Base-by-base conservation (phyloP, 2,329 filamentous ascomycete genomes). In the Fusarium mexicanum region DNA sequence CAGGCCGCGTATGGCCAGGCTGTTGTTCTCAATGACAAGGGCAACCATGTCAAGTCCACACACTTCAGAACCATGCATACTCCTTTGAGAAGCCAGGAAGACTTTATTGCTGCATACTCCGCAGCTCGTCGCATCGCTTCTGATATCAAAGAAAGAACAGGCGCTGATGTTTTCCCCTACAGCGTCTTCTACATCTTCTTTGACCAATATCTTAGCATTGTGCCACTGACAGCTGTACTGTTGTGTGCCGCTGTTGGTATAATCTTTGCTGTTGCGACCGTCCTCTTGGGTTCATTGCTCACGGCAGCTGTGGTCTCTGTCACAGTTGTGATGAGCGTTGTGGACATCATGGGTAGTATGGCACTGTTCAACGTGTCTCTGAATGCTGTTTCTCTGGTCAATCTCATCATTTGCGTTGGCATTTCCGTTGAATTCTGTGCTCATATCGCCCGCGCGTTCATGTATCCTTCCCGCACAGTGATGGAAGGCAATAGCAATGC, bases 131-230 rank as follows among this genome's bases (percentile, higher is more conserved):
- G 96, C 69, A 98, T 99, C 72, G 91, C 96, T 0, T 85, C 91
- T 18, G 92, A 93, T 35, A 91, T 99, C 59, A 92, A 88, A 20
- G 83, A 89, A 61, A 87, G 88, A 59, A 95, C 95, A 9, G 89
- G 91, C 10, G 90, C 94, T 29, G 91, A 96, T 31, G 92, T 99
- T 7, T 99, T 99, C 87, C 94, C 96, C 0, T 99, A 99, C 85
- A 97, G 94, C 76, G 92, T 98, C 69, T 98, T 98, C 82, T 99
- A 99, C 85, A 95, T 99, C 81, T 99, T 98, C 89, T 99, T 99
- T 81, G 96, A 99, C 81, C 96, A 98, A 81, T 99, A 99, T 80
- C 89, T 94, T 11, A 90, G 90, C 66, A 98, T 99, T 70, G 91
- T 97, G 26, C 87, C 89, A 17, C 87, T 98, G 8, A 95, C 96